Evolutionary conservation across 805 yeast species (phyloP), one percentile per base, ranked within the genome.

Genomic region (Candida dendrica): DNA sequence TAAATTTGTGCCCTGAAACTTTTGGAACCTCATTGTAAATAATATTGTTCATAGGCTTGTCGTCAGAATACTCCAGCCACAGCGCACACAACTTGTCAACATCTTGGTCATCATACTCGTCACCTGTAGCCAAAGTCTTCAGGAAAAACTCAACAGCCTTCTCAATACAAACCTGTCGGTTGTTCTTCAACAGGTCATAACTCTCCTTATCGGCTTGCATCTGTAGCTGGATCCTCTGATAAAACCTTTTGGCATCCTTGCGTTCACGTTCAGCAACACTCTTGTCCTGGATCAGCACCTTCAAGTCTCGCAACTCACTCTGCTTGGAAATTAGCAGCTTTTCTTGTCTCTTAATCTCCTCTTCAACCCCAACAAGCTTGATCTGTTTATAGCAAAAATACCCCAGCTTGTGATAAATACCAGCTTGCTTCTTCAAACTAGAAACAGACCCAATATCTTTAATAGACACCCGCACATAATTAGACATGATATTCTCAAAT

Each of bases 41-140:
- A 8, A 61, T 50, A 3, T 42, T 46, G 47, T 77, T 81, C 5
- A 84, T 62, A 0, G 53, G 58, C 1, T 60, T 70, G 29, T 68
- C 67, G 6, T 58, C 56, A 3, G 79, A 69, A 49, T 77, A 72
- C 46, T 81, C 84, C 33, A 91, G 67, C 95, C 97, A 91, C 10
- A 91, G 59, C 0, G 90, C 84, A 59, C 90, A 82, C 47, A 90
- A 82, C 42, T 85, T 75, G 54, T 87, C 95, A 24, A 83, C 64
- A 39, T 77, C 82, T 44, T 74, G 76, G 38, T 74, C 78, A 41
- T 71, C 74, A 45, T 58, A 66, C 3, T 52, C 52, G 37, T 71
- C 74, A 35, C 69, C 58, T 16, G 65, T 59, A 1, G 69, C 56
- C n/a, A 84, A 60, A 14, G 84, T 66, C 34, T 65, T 68, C 40